Conservation (phyloP, 2,329 filamentous ascomycete species). For the Thielaviopsis euricoi region DNA sequence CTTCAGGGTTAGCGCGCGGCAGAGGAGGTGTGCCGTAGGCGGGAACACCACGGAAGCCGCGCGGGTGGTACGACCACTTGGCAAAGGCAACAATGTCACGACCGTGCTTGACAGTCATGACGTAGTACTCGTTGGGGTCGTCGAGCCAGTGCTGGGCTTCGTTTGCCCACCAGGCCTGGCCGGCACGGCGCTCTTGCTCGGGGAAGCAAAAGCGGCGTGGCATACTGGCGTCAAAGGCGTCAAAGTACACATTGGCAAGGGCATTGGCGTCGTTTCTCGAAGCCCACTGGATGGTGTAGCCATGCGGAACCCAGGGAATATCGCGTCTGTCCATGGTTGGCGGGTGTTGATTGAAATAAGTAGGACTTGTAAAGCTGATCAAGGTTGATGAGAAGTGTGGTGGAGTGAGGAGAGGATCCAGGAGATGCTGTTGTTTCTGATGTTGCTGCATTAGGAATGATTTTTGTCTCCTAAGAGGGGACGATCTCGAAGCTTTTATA, state of each 20-base stretch:
- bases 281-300: slow-evolving; percentile 8
- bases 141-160: slow-evolving; percentile 8
- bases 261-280: slow-evolving; percentile 2
- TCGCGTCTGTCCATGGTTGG: background rate
- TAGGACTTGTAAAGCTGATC: background rate
- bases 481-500: background rate
- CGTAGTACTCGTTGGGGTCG: slow-evolving; percentile 6
- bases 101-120: background rate
- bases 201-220: slow-evolving; percentile 10
- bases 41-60: slow-evolving; percentile 2
- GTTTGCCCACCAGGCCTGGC: slow-evolving; percentile 5
- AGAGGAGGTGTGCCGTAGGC: background rate
- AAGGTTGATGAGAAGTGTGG: background rate
- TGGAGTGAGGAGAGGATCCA: background rate
- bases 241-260: slow-evolving; percentile 8
- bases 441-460: background rate
- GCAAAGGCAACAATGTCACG: slow-evolving; percentile 9
- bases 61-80: slow-evolving; percentile 11
- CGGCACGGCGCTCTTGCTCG: background rate
- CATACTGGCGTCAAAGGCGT: slow-evolving; percentile 6
- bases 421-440: background rate
- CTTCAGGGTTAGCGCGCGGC: background rate
- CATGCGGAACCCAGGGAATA: background rate
- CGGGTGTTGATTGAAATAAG: background rate
- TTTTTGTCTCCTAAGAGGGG: background rate